Evolutionary conservation across 169 alveolate species (phyloP), one percentile per base, ranked within the genome.

Genomic region (Plasmodium inui): DNA sequence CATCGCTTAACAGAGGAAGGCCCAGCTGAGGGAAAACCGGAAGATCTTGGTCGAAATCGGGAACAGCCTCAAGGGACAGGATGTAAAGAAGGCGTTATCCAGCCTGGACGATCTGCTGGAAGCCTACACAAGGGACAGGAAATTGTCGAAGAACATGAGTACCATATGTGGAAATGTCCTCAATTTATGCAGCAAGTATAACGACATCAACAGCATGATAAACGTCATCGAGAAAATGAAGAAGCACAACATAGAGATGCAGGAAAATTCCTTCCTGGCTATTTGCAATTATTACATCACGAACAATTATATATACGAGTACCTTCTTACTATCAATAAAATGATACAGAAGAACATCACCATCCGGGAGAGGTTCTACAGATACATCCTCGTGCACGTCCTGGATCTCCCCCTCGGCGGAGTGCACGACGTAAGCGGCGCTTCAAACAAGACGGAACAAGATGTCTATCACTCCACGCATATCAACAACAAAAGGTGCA

Each of bases 221-320:
- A 78, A 50, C 3, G 30, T 89, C 4, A 89, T 89, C n/a, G 74
- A 89, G 44, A 89, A 80, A 28, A 89, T 89, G 94, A 89, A 89
- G 44, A 26, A 6, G n/a, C 46, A 79, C 30, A 89, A 89, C 3
- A 57, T 89, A 61, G 90, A 89, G 17, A 89, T 89, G 94, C 90
- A 30, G 26, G 94, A 89, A 41, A 89, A 89, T 79, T 89, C 89
- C 17, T 89, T 61, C 22, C 32, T 89, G 10, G 94, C 94, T 7
- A 89, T 89, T 79, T 89, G 94, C 32, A 89, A 89, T 53, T 89
- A 89, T 61, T 89, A 89, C 41, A 89, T 89, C 2, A 78, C 90
- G 70, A 89, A 89, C 82, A 89, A 89, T 89, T 89, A 89, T 28
- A 89, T 89, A 41, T 78, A 89, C 67, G 94, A 89, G 71, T 89